Percentiles rank a stretch among this genome's conserved stretches.
Conservation (phyloP, 202 grass and related monocot genomes). For the Alloteropsis angusta region DNA sequence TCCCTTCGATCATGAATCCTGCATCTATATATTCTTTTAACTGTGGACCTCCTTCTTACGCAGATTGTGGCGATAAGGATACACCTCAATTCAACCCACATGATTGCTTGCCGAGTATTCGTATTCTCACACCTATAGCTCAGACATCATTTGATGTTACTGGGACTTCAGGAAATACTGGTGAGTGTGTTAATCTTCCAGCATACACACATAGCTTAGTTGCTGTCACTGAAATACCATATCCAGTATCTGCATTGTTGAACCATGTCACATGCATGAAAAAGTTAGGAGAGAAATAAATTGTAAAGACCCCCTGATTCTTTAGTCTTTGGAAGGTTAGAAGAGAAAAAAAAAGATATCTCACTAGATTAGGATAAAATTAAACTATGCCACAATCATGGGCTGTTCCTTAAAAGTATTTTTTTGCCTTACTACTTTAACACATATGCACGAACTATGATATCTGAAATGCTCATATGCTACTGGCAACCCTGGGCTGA, state of each 20-base stretch:
- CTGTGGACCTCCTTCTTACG: neutral
- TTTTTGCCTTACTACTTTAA: slow-evolving; percentile 2
- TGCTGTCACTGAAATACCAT: neutral
- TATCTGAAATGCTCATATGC: slow-evolving; percentile 4
- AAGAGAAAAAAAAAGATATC: neutral
- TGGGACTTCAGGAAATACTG: slow-evolving; percentile 53
- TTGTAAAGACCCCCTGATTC: neutral
- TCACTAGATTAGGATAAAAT: neutral
- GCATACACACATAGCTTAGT: neutral
- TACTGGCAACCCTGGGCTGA: neutral
- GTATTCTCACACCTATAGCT: slow-evolving; percentile 43
- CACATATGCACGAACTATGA: neutral
- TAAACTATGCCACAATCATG: neutral
- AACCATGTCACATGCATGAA: neutral
- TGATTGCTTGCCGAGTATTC: slow-evolving; percentile 19
- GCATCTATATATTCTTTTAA: slow-evolving; percentile 22
- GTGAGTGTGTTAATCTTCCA: slow-evolving; percentile 36
- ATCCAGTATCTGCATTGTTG: neutral
- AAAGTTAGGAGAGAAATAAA: neutral
- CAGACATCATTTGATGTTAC: slow-evolving; percentile 41
- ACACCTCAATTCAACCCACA: slow-evolving; percentile 28
- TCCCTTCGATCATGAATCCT: neutral
- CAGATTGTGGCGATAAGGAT: slow-evolving; percentile 28
- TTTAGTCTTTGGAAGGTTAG: slow-evolving; percentile 4
- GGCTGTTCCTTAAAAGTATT: neutral